Evolutionary conservation across 2,329 filamentous ascomycete genomes (phyloP).

Genomic region (Penicillium sp.): DNA sequence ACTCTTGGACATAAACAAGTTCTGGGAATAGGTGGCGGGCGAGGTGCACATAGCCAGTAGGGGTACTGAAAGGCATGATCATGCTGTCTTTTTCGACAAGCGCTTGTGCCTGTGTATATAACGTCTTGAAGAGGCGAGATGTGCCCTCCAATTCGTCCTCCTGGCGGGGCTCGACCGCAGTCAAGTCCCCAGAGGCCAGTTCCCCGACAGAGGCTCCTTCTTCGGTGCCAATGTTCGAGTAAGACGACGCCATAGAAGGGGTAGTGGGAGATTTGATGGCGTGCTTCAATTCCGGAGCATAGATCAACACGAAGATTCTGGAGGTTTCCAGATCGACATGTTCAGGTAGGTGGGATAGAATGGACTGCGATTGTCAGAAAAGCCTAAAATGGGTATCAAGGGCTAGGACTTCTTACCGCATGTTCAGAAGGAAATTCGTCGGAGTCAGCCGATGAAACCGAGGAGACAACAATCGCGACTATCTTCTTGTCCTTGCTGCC

Average conservation of each 20-base stretch:
- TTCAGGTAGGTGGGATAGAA: constrained; percentile 82
- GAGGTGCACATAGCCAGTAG: constrained; percentile 80
- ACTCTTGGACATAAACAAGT: constrained; percentile 83
- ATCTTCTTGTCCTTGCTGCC: constrained; percentile 61
- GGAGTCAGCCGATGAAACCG: constrained; percentile 59
- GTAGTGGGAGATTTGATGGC: constrained; percentile 51
- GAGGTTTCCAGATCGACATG: constrained; percentile 69
- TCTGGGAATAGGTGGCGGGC: constrained; percentile 82
- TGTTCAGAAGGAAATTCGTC: constrained; percentile 66
- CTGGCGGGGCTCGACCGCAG: constrained; percentile 45
- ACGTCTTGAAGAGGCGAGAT: constrained; percentile 67
- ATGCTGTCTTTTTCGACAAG: constrained; percentile 82
- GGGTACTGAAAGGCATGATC: constrained; percentile 83
- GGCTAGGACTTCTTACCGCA: constrained; percentile 60
- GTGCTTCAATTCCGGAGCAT: constrained; percentile 76
- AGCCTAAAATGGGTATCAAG: not conserved
- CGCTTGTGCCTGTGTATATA: constrained; percentile 74
- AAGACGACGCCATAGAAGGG: constrained; percentile 72
- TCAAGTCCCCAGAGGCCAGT: constrained; percentile 54
- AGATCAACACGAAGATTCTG: constrained; percentile 85
- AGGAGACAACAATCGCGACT: constrained; percentile 85
- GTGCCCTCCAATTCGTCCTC: constrained; percentile 46
- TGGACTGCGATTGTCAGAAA: constrained; percentile 55
- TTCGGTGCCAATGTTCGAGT: constrained; percentile 77
- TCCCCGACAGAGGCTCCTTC: constrained; percentile 52